A percentile compares a stretch with the other conserved stretches of the same genome.
phyloP scores from a whole-genome alignment of 768 basidiomycete genomes.

The Macrocybe gigantea region DNA sequence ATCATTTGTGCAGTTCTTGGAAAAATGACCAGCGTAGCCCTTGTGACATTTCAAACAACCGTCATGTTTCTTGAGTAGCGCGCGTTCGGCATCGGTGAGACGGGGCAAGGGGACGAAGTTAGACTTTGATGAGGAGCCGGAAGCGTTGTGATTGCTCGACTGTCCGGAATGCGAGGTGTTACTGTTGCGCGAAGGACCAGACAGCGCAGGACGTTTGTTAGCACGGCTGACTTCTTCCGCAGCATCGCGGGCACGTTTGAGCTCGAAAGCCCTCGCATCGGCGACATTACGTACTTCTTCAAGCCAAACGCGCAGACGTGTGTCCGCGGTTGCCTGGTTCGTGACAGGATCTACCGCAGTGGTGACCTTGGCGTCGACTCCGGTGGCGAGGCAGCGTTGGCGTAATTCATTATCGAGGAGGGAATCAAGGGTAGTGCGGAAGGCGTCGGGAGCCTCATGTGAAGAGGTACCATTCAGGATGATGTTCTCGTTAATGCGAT shows the following conservation, averaged over 20 bases:
- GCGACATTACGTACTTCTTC: constrained; percentile 1
- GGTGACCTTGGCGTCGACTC: no score
- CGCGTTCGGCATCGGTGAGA: constrained; percentile 5
- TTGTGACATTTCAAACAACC: constrained; percentile 21
- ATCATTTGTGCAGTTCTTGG: constrained; percentile 11
- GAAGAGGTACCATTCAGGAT: no score
- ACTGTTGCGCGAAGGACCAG: constrained; percentile 22
- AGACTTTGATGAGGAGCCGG: neutral
- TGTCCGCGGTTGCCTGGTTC: constrained; percentile 12
- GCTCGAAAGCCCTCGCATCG: neutral
- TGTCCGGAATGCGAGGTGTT: no score
- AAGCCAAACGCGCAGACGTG: constrained; percentile 6
- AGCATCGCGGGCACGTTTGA: neutral
- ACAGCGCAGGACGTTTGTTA: neutral
- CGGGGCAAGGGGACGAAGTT: neutral
- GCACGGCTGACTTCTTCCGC: neutral
- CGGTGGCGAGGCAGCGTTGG: no score
- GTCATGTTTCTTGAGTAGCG: constrained; percentile 7
- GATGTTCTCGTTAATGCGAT: constrained; percentile 9
- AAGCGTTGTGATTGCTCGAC: neutral
- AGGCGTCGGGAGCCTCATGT: no score
- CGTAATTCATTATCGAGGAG: no score
- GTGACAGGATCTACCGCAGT: constrained; percentile 2
- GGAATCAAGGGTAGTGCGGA: no score
- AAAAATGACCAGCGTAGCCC: constrained; percentile 9